Evolutionary conservation across 1,139 yeast genomes (phyloP), one percentile per base, ranked within the genome.

Genomic region (Schwanniomyces etchellsii): DNA sequence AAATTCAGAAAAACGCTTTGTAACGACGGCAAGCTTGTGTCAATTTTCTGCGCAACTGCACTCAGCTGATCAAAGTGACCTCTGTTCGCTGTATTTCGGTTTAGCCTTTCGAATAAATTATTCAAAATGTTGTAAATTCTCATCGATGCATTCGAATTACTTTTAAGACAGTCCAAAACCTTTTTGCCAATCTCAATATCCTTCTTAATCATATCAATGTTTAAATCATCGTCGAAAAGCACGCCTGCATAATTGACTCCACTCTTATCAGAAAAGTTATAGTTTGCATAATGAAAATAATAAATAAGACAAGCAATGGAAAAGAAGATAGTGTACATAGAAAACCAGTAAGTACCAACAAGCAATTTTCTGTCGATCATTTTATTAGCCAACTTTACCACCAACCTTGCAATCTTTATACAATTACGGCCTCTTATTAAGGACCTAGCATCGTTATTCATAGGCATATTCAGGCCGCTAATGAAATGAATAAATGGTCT

Each of bases 311-410:
- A 84, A 0, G 96, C 95, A 33, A 88, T 88, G 3, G 95, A 80
- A 51, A 85, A 88, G 52, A 88, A 88, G n/a, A 88, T 81, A 0
- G 96, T 85, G 52, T 88, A 88, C 55, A 83, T 81, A 11, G 93
- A 81, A 50, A 86, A 88, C 96, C 96, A 86, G 52, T 88, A 88
- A 2, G 95, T 84, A 1, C 96, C 96, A 38, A 83, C 77, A 34
- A 88, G 63, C 48, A 85, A 68, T 37, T 81, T 71, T 38, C 78
- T 77, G 39, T 76, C 75, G 38, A 83, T 77, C 84, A 88, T 77
- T 43, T 83, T 91, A 49, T 83, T 80, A 0, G 95, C 91, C 36
- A 86, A 55, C 43, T 82, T 81, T 11, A 88, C 89, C 18, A 83
- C 95, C 43, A 83, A 74, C 41, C 95, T 65, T 0, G 96, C 91